Evolutionary conservation across 1,139 yeast species (phyloP).

Genomic region (Meyerozyma guilliermondii): DNA sequence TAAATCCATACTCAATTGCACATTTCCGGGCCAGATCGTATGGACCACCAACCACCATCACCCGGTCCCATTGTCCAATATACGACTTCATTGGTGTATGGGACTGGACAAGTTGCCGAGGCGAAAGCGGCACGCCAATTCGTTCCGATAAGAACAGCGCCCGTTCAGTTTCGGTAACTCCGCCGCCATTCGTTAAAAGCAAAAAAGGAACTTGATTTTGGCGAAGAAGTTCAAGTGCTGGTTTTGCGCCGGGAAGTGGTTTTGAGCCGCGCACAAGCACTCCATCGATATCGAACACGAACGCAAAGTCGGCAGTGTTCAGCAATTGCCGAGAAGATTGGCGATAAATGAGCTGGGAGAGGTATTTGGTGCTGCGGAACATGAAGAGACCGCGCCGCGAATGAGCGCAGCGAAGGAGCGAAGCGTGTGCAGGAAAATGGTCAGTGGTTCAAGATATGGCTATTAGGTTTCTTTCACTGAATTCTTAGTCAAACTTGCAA

Average conservation of each 20-base stretch:
- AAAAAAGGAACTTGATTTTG: constrained; percentile 68
- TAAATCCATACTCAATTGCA: constrained; percentile 76
- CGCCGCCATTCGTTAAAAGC: constrained; percentile 91
- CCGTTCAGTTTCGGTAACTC: constrained; percentile 62
- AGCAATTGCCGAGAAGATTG: not conserved
- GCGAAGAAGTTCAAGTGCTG: constrained; percentile 57
- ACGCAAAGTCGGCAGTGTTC: constrained; percentile 14
- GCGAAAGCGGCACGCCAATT: constrained; percentile 46
- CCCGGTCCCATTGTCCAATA: constrained; percentile 47
- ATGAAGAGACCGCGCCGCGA: no score
- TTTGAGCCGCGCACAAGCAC: constrained; percentile 77
- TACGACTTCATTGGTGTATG: constrained; percentile 84
- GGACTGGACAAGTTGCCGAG: constrained; percentile 74
- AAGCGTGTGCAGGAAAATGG: not conserved
- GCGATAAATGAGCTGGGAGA: not conserved
- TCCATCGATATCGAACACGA: constrained; percentile 73
- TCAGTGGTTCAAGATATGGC: no score
- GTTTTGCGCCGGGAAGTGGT: constrained; percentile 63
- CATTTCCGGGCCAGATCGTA: constrained; percentile 65
- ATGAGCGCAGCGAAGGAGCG: not conserved
- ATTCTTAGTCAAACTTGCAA: no score
- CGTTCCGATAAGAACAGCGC: constrained; percentile 51
- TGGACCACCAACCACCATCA: constrained; percentile 81
- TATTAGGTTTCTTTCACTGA: no score
- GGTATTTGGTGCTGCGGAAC: no score